Evolutionary conservation across 108 stramenopile genomes (phyloP).

Genomic region (Nitzschia sp.): DNA sequence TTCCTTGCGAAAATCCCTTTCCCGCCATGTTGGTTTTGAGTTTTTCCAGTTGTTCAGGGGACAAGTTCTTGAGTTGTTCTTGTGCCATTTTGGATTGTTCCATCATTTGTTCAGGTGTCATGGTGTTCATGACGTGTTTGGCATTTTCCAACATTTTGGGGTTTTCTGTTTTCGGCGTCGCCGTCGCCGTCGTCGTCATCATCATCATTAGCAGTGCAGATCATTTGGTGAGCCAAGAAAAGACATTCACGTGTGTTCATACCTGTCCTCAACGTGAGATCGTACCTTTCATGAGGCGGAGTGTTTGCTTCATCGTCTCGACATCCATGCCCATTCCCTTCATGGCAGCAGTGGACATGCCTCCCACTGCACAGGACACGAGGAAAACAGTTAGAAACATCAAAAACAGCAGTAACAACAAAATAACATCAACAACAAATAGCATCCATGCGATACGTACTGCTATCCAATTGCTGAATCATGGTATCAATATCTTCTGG

Average conservation of each 20-base stretch:
- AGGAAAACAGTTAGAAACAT: too few relatives aligned
- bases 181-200: too few relatives aligned
- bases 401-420: not conserved
- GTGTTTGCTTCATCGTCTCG: conserved; percentile 52
- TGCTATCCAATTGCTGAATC: conserved; percentile 66
- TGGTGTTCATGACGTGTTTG: conserved; percentile 62
- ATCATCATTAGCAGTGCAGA: too few relatives aligned
- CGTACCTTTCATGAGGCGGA: conserved; percentile 69
- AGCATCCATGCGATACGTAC: conserved; percentile 7
- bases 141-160: conserved; percentile 62
- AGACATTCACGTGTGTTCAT: too few relatives aligned
- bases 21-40: conserved; percentile 43
- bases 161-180: too few relatives aligned
- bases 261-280: too few relatives aligned
- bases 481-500: conserved; percentile 61
- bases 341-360: conserved; percentile 30
- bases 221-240: not conserved
- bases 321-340: conserved; percentile 74
- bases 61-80: conserved; percentile 53
- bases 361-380: too few relatives aligned
- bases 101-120: conserved; percentile 63
- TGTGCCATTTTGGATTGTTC: conserved; percentile 56
- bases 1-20: conserved; percentile 18
- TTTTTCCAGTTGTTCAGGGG: conserved; percentile 52
- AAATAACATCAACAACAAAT: not conserved